Conservation (phyloP, 1,284 basidiomycete genomes). For the Trametes versicolor region DNA sequence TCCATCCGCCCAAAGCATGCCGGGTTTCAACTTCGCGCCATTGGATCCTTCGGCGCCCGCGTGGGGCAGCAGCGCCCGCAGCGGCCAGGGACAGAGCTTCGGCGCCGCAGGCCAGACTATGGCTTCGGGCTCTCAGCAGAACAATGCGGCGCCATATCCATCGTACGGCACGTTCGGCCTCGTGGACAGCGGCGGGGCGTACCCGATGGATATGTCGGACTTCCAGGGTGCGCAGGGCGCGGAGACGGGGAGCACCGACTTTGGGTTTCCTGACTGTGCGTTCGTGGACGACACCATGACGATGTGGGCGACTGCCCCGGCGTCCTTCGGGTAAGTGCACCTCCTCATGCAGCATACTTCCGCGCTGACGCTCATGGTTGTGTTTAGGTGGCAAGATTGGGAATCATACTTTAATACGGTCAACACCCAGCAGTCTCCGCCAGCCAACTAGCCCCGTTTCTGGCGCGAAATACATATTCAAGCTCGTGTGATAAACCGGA, state of each 20-base stretch:
- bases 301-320: conserved; percentile 46
- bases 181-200: not conserved
- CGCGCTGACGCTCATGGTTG: not conserved
- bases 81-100: not conserved
- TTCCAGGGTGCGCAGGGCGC: conserved; percentile 2
- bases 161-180: not conserved
- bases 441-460: not conserved
- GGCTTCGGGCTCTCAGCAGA: not conserved
- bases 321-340: conserved; percentile 42
- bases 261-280: conserved; percentile 16
- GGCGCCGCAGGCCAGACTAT: not conserved
- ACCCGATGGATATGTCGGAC: conserved; percentile 5
- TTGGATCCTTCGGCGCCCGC: not conserved
- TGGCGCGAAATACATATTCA: not conserved
- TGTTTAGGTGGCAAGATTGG: conserved; percentile 38
- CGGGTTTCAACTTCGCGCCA: not conserved
- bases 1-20: not conserved
- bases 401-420: conserved; percentile 21
- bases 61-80: not conserved
- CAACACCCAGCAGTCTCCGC: not conserved
- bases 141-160: not conserved
- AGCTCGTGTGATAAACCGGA: too few relatives aligned
- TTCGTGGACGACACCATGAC: conserved; percentile 39
- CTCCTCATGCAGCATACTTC: too few relatives aligned
- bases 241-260: not conserved